Evolutionary conservation across 2,329 filamentous ascomycete species (phyloP), one percentile per base, ranked within the genome.

Genomic region (Clonostachys chloroleuca): DNA sequence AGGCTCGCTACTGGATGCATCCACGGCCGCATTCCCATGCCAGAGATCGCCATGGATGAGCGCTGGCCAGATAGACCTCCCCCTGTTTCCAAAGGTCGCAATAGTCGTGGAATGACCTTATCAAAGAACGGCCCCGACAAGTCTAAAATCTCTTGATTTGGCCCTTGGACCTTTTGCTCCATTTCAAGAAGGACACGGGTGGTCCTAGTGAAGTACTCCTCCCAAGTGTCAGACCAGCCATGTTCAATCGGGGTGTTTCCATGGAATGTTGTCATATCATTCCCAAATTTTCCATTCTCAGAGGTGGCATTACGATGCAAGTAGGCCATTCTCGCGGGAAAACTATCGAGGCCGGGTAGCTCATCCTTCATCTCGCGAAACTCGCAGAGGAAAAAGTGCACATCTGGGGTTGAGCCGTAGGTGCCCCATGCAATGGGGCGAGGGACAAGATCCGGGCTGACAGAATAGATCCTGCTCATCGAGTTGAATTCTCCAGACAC

Each of bases 191-290:
- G 24, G 30, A 34, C 43, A 6, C n/a, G 17, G 17, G 40, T 42
- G 20, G 40, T 42, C 9, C 43, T 17, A 6, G 52, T 30, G 47
- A 64, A 70, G 51, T 61, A 68, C 1, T 40, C 49, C 42, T 64
- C 58, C 67, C 68, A 70, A 36, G 52, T 64, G 9, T 59, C 55
- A 16, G 61, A 52, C 63, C 63, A 68, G 1, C 54, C 54, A 9
- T 55, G 52, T 12, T 51, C 40, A 49, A 59, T 55, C 0, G 59
- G 56, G 4, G 60, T 49, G 5, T 58, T 56, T 6, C 62, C 63
- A 14, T 57, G 54, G 44, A 53, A 65, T 3, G 63, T 66, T 10
- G 53, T 55, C 2, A 60, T 37, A 20, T 54, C 55, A 35, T 67
- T 68, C 13, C 65, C 63, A 42, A 66, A 67, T 43, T 61, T 60